Evolutionary conservation across 2,329 filamentous ascomycete species (phyloP).

Genomic region (Fusarium sp.): DNA sequence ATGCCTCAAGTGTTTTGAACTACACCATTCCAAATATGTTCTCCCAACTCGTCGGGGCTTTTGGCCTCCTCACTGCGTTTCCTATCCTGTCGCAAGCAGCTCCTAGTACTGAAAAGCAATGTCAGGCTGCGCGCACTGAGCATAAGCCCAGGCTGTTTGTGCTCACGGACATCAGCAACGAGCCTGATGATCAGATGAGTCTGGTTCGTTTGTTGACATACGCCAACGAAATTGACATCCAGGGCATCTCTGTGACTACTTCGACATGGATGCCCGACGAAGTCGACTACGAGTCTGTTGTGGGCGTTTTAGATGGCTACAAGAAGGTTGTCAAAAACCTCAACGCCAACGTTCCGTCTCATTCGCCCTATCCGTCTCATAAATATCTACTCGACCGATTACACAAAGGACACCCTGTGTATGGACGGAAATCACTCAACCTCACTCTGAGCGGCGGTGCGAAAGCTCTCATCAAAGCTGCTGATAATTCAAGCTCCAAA

Average conservation of each 20-base stretch:
- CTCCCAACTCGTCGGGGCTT: slow-evolving; percentile 15
- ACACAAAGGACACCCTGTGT: slow-evolving; percentile 32
- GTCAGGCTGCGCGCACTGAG: neutral
- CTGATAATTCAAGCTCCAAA: slow-evolving; percentile 12
- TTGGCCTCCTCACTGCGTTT: slow-evolving; percentile 3
- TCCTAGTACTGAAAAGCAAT: neutral
- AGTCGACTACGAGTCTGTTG: slow-evolving; percentile 49
- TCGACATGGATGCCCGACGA: slow-evolving; percentile 58
- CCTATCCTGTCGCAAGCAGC: neutral
- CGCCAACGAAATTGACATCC: slow-evolving; percentile 59
- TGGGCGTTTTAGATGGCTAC: slow-evolving; percentile 35
- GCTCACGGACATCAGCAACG: slow-evolving; percentile 59
- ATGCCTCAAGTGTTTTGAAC: neutral
- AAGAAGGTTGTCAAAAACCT: slow-evolving; percentile 49
- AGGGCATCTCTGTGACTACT: slow-evolving; percentile 59
- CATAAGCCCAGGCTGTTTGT: slow-evolving; percentile 54
- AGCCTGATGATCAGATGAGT: slow-evolving; percentile 60
- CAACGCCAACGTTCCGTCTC: slow-evolving; percentile 8
- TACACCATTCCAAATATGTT: slow-evolving; percentile 7
- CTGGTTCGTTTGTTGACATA: slow-evolving; percentile 59
- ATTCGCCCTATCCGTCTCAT: neutral
- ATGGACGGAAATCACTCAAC: slow-evolving; percentile 38
- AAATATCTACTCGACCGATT: neutral
- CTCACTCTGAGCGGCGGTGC: slow-evolving; percentile 51
- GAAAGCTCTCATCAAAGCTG: slow-evolving; percentile 54